Conservation (phyloP, 2,329 filamentous ascomycete species). For the Arthrinium phaeospermum region DNA sequence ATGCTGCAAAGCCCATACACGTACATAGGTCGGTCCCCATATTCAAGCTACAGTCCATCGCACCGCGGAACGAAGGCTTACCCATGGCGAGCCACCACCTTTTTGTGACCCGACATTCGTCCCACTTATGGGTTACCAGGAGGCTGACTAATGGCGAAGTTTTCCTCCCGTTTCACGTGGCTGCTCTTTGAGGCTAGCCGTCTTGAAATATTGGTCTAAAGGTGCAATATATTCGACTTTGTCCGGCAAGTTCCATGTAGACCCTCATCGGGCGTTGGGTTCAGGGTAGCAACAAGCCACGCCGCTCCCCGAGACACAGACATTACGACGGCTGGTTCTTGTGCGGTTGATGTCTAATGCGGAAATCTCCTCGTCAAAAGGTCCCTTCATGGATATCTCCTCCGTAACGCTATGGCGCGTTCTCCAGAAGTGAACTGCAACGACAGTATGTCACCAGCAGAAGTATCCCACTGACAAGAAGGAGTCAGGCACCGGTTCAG, state of each 20-base stretch:
- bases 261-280: not conserved
- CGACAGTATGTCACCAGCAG: not conserved
- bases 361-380: constrained; percentile 9
- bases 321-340: not conserved
- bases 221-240: not conserved
- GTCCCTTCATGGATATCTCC: not conserved
- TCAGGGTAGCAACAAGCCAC: not conserved
- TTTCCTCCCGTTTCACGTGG: not conserved
- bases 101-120: not conserved
- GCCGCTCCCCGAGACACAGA: not conserved
- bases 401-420: not conserved
- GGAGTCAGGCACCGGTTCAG: not conserved
- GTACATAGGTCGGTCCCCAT: not conserved
- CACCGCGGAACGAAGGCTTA: not conserved
- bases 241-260: not conserved
- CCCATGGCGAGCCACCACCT: not conserved
- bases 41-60: not conserved
- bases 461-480: not conserved
- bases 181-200: not conserved
- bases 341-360: not conserved
- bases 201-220: not conserved
- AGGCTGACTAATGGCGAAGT: not conserved
- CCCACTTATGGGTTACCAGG: not conserved
- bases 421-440: not conserved
- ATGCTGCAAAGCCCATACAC: not conserved